Evolutionary conservation across 495 filamentous ascomycete species (phyloP), one percentile per base, ranked within the genome.

Genomic region (Penicillium coprophilum): DNA sequence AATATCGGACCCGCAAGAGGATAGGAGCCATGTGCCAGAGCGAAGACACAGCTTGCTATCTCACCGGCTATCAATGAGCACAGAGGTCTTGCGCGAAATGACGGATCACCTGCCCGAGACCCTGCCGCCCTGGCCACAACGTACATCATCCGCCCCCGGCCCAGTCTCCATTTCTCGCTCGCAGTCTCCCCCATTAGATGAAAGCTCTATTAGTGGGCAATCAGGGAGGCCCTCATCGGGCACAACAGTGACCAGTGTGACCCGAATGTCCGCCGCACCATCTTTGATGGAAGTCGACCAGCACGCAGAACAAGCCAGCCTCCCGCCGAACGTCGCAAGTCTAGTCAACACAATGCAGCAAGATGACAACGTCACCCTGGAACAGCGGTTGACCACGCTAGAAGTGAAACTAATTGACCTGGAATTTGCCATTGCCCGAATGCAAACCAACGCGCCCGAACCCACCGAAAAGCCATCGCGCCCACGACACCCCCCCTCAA

Each of bases 351-450:
- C 68, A 15, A 77, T 81, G 67, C 75, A 79, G 30, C 67, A 70
- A 54, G 76, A 79, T 50, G 77, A 78, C 21, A 68, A 71, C 24
- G 63, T 76, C 9, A 78, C 77, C 1, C 53, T 81, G 1, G 80
- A 82, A 55, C 78, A 82, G 44, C 74, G 80, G 20, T 40, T 82
- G 7, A 75, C 78, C 34, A 82, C 79, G 0, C 56, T 82, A 1
- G 80, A 82, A 47, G 78, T 82, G 5, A 82, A 82, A 48, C 66
- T 82, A 36, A 81, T 82, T 57, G 80, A 82, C 34, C 66, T 82
- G 9, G 80, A 82, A 56, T 81, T 80, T 45, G 80, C 80, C 2
- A 79, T 82, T 49, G 78, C 80, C 0, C 73, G 79, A 34, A 69
- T 82, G 59, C 80, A 82, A 66, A 72, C 65, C 28, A 64, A 58